Evolutionary conservation across 805 yeast genomes (phyloP).

Genomic region (Myxozyma vanderwaltii): DNA sequence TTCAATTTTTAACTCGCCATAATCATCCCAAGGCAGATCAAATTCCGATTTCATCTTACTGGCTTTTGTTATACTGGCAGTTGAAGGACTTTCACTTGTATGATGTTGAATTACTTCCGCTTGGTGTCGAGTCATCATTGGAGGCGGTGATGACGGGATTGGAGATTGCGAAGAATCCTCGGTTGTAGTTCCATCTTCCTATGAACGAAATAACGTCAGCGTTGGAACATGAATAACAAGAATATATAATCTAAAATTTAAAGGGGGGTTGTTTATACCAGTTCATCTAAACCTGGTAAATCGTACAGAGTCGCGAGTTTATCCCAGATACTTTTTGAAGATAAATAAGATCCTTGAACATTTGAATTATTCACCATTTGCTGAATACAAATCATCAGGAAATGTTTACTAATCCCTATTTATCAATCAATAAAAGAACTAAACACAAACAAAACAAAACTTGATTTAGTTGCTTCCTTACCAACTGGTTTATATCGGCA

Average conservation of each 20-base stretch:
- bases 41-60: constrained; percentile 40
- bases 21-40: constrained; percentile 50
- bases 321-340: constrained; percentile 58
- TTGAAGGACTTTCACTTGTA: background rate
- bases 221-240: too few relatives aligned
- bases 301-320: constrained; percentile 59
- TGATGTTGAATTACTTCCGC: constrained; percentile 17
- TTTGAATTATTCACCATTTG: constrained; percentile 37
- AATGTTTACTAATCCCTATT: constrained; percentile 41
- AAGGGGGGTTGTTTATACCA: too few relatives aligned
- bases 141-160: constrained; percentile 7
- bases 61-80: background rate
- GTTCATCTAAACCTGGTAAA: constrained; percentile 57
- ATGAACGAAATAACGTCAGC: too few relatives aligned
- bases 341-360: constrained; percentile 40
- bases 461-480: constrained; percentile 30
- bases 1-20: constrained; percentile 48
- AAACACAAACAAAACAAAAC: too few relatives aligned
- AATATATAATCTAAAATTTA: too few relatives aligned
- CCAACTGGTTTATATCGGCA: constrained; percentile 75
- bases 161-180: constrained; percentile 21
- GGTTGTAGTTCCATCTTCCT: constrained; percentile 32
- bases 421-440: background rate
- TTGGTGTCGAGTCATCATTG: constrained; percentile 11
- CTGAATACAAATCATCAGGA: constrained; percentile 43